phyloP scores from a whole-genome alignment of 768 basidiomycete genomes.

The Mycena albidolilacea region DNA sequence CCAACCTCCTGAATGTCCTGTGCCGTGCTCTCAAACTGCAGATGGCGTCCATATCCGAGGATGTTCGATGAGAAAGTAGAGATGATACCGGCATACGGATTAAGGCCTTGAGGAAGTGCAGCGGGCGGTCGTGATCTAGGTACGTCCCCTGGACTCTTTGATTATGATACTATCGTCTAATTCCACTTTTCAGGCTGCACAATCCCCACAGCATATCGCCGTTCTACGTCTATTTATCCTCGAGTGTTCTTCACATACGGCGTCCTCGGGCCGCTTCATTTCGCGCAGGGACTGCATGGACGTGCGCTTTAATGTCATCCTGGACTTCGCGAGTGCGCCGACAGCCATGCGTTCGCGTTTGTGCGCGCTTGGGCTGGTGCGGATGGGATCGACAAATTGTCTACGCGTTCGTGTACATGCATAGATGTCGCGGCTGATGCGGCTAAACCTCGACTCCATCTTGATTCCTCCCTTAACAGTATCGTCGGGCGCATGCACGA shows the following conservation, averaged over 20 bases:
- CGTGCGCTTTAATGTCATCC: neutral
- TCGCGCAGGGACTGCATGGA: neutral
- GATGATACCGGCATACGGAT: neutral
- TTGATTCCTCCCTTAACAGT: neutral
- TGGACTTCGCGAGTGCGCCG: too few relatives aligned
- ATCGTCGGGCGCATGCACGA: neutral
- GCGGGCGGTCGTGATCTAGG: neutral
- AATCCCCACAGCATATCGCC: neutral
- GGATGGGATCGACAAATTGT: too few relatives aligned
- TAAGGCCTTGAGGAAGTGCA: neutral
- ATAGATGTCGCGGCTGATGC: too few relatives aligned
- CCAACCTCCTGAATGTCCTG: neutral
- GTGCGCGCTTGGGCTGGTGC: too few relatives aligned
- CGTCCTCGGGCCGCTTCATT: neutral
- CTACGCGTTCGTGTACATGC: too few relatives aligned
- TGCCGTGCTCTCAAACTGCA: neutral
- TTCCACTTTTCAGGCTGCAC: conserved; percentile 2
- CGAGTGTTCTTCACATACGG: neutral
- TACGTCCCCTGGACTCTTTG: neutral
- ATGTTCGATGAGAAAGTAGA: neutral
- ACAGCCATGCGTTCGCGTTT: too few relatives aligned
- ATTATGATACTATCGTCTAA: neutral
- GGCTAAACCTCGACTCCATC: too few relatives aligned
- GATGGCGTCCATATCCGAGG: neutral
- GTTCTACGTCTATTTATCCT: neutral